Base-by-base conservation (phyloP, 1,139 yeast genomes). In the Taiozyma sp. region DNA sequence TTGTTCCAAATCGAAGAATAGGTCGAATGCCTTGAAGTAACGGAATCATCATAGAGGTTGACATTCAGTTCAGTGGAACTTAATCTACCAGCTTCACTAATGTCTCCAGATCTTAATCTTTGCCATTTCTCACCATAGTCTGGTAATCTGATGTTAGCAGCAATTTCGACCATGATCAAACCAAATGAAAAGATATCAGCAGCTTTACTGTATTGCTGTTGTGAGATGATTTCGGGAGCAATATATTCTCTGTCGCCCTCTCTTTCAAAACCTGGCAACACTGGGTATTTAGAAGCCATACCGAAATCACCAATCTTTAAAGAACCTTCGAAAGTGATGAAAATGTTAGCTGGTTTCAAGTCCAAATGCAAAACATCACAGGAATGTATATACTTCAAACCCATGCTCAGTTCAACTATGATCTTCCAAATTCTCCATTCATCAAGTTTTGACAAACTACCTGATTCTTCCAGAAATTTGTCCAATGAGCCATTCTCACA, bases 391-490 rank as follows among this genome's bases (percentile, higher is more conserved):
- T 83, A 90, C 58, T 81, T 78, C 54, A 93, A 71, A 0, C 98
- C 99, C 61, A 77, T 76, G 43, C 88, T 68, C 16, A 90, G 74
- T 65, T 93, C 98, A 49, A 86, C 85, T 56, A 91, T 71, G 42
- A 95, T 91, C 70, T 93, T 93, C 99, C 99, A 93, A 43, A 91
- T 91, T 58, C 99, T 79, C 84, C 97, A 93, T 66, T 93, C 99
- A 66, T 93, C 99, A 45, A 85, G 71, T 54, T 80, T 77, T 8
- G 83, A 72, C n/a, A 87, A 74, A 56, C 86, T 83, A 51, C 95
- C 95, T 64, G 85, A 84, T 57, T 88, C 95, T 43, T 83, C 79
- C 47, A 93, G 69, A 64, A 93, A 93, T 51, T 81, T 79, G 63
- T 84, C 95, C 47, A 93, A 70, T 28, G 93, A 88, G 1, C 99